Conservation (phyloP, 352 stramenopile genomes). For the Pythium dissotocum region DNA sequence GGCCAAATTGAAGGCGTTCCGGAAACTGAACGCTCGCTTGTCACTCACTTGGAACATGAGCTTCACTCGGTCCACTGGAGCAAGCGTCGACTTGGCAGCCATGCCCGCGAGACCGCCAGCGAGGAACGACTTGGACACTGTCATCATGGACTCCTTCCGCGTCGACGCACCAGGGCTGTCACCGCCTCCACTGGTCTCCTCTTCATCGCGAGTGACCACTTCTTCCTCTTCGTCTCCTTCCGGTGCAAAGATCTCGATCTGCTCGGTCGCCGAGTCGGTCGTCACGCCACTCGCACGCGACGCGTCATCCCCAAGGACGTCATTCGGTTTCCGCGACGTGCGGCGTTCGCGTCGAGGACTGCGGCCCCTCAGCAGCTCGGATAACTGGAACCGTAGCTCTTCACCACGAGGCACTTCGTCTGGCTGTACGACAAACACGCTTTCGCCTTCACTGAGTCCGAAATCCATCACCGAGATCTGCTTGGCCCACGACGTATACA, state of each 20-base stretch:
- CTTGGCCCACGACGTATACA: constrained; percentile 79
- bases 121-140: constrained; percentile 83
- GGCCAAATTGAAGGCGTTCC: constrained; percentile 60
- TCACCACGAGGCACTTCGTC: constrained; percentile 36
- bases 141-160: constrained; percentile 52
- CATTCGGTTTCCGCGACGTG: constrained; percentile 29
- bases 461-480: constrained; percentile 74
- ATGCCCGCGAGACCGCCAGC: constrained; percentile 73
- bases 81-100: constrained; percentile 71
- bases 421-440: constrained; percentile 61
- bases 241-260: constrained; percentile 27
- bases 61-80: constrained; percentile 81
- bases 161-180: background rate
- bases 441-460: constrained; percentile 65
- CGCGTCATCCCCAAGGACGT: background rate
- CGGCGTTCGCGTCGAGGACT: background rate
- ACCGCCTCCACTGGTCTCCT: background rate
- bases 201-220: constrained; percentile 11
- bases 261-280: background rate
- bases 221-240: constrained; percentile 29
- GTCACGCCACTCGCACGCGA: constrained; percentile 2
- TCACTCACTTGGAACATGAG: constrained; percentile 87
- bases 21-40: constrained; percentile 68
- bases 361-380: constrained; percentile 13
- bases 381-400: constrained; percentile 23